Evolutionary conservation across 352 stramenopile species (phyloP), one percentile per base, ranked within the genome.

Genomic region (Globisporangium middletonii): DNA sequence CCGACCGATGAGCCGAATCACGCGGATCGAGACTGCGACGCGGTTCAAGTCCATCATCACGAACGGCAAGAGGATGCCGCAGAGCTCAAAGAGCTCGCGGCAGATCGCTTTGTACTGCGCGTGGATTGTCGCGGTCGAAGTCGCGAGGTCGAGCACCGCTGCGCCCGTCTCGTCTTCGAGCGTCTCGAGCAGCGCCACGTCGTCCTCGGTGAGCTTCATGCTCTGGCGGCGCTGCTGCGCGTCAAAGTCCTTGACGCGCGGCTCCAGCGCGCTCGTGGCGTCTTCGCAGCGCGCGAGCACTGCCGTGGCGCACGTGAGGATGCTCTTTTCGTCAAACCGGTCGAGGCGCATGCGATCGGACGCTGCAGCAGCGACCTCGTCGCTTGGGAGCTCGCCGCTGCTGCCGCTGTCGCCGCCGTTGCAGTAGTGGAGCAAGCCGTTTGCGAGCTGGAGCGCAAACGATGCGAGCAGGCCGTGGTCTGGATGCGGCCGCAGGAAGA

Each of bases 1-100:
- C 0, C 77, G 66, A 0, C 73, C 57, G 30, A 75, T 64, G 1
- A 80, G 47, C 2, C 75, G 74, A 41, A 87, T 64, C 7, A 83
- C 68, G 3, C 75, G 72, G 26, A 69, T 67, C 9, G 74, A 75
- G 3, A 75, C 52, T 0, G 61, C 46, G 7, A 53, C 2, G 35
- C 65, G 81, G 38, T 66, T 75, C 26, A 79, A 48, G n/a, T 68
- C 63, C 66, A 83, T 79, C 46, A 68, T 65, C n/a, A 76, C 69
- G 41, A 83, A 81, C 18, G 74, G 74, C 35, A 68, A 50, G 2
- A 83, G 49, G 23, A 72, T 57, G 16, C 68, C 67, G 30, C 69
- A 68, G 9, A 79, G 35, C 15, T 82, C 64, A 43, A 66, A 71
- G n/a, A 76, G 33, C 55, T 60, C 53, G 9, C 60, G 53, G 35